Evolutionary conservation across 352 stramenopile genomes (phyloP).

Genomic region (Phytophthora constricta): DNA sequence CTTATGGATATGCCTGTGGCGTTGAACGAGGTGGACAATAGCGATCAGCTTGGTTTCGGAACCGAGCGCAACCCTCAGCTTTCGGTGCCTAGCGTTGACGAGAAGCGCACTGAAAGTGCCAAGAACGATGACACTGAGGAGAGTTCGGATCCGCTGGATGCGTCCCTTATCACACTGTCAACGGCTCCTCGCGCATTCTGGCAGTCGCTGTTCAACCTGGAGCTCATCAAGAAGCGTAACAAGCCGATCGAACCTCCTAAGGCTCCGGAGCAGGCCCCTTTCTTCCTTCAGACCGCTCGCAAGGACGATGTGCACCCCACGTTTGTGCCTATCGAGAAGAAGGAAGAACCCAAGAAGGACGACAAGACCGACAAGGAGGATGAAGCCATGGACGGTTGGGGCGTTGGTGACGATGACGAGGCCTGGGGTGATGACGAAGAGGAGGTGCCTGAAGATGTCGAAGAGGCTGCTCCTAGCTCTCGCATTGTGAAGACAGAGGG

Average conservation of each 20-base stretch:
- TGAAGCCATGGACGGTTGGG: slow-evolving; percentile 70
- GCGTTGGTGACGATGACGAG: slow-evolving; percentile 63
- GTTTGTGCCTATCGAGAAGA: slow-evolving; percentile 62
- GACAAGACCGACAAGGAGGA: slow-evolving; percentile 38
- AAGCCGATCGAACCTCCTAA: slow-evolving; percentile 95
- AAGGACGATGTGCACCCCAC: slow-evolving; percentile 83
- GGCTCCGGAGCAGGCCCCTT: slow-evolving; percentile 93
- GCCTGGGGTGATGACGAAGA: slow-evolving; percentile 66
- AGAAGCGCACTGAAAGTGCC: slow-evolving; percentile 51
- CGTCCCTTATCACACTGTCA: slow-evolving; percentile 77
- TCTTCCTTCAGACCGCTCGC: slow-evolving; percentile 94
- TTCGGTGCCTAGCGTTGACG: slow-evolving; percentile 43
- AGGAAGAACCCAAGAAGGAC: slow-evolving; percentile 29
- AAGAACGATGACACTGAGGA: slow-evolving; percentile 40
- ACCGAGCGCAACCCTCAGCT: slow-evolving; percentile 61
- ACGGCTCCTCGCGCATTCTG: slow-evolving; percentile 86
- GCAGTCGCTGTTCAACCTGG: slow-evolving; percentile 92
- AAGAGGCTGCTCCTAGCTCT: slow-evolving; percentile 45
- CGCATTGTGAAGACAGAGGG: slow-evolving; percentile 76
- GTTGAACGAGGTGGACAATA: slow-evolving; percentile 86
- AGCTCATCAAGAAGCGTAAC: slow-evolving; percentile 96
- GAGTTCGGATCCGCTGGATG: slow-evolving; percentile 63
- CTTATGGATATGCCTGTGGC: slow-evolving; percentile 93
- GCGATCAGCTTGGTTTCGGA: slow-evolving; percentile 59
- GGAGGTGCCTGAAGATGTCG: slow-evolving; percentile 29